A percentile compares a stretch with the other conserved stretches of the same genome.
Conservation (phyloP, 2,329 filamentous ascomycete species). For the Xylaria sp. region DNA sequence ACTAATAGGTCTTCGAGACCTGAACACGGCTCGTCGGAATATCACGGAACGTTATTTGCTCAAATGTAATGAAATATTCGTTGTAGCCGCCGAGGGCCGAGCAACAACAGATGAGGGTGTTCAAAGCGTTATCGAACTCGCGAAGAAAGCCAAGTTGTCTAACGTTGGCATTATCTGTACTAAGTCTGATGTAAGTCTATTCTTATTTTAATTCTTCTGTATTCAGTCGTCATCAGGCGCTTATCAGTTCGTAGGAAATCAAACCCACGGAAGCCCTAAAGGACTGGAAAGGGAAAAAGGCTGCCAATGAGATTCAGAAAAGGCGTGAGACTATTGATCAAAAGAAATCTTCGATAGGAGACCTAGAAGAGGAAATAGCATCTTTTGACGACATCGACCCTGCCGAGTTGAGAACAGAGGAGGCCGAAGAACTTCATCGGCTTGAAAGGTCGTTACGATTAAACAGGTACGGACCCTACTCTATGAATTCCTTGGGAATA, state of each 20-base stretch:
- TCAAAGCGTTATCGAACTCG: constrained; percentile 54
- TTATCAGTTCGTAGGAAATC: constrained; percentile 46
- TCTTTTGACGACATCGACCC: background rate
- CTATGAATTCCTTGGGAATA: background rate
- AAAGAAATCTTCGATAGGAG: background rate
- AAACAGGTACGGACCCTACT: constrained; percentile 13
- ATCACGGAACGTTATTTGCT: constrained; percentile 59
- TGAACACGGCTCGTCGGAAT: constrained; percentile 55
- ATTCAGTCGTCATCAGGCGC: background rate
- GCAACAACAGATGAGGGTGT: constrained; percentile 56
- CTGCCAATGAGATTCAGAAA: constrained; percentile 15
- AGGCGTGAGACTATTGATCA: background rate
- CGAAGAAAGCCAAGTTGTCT: constrained; percentile 49
- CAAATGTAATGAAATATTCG: constrained; percentile 60
- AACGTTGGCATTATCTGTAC: constrained; percentile 59
- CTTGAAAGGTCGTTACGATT: background rate
- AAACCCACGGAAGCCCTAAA: constrained; percentile 30
- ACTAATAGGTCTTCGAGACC: constrained; percentile 56
- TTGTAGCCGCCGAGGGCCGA: constrained; percentile 55
- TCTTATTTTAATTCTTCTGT: no score
- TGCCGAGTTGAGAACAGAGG: constrained; percentile 7
- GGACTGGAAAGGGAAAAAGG: constrained; percentile 3
- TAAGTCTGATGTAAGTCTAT: constrained; percentile 52
- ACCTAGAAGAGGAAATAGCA: constrained; percentile 5
- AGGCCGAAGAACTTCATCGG: background rate